phyloP scores from a whole-genome alignment of 768 basidiomycete species.

The Crepidotus variabilis region DNA sequence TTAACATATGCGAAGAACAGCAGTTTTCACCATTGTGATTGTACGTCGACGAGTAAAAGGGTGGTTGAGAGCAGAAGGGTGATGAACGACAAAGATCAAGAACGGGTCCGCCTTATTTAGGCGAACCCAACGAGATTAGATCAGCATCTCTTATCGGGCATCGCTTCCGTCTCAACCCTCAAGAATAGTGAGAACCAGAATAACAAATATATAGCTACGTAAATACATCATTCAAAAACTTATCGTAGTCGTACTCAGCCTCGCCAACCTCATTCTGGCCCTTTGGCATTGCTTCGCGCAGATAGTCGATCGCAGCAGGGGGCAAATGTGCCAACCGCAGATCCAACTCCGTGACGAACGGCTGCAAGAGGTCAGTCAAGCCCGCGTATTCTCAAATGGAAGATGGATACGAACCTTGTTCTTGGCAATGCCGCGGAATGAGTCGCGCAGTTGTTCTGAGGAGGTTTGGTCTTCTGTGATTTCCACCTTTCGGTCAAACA shows the following conservation, averaged over 20 bases:
- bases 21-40: slow-evolving; percentile 28
- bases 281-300: slow-evolving; percentile 78
- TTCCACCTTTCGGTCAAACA: slow-evolving; percentile 59
- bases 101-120: slow-evolving; percentile 1
- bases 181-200: background rate
- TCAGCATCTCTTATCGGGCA: slow-evolving; percentile 14
- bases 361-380: slow-evolving; percentile 41
- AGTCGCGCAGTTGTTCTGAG: slow-evolving; percentile 85
- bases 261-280: slow-evolving; percentile 51
- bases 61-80: slow-evolving; percentile 18
- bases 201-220: slow-evolving; percentile 26
- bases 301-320: slow-evolving; percentile 68
- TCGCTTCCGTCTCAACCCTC: background rate
- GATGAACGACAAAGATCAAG: slow-evolving; percentile 10
- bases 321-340: slow-evolving; percentile 82
- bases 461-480: slow-evolving; percentile 96
- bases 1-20: background rate
- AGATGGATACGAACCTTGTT: slow-evolving; percentile 63
- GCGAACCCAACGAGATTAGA: slow-evolving; percentile 10
- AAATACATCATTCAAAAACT: slow-evolving; percentile 80
- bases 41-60: slow-evolving; percentile 6
- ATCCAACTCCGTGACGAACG: slow-evolving; percentile 91
- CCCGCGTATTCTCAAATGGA: background rate
- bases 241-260: slow-evolving; percentile 75
- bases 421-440: slow-evolving; percentile 88